A percentile compares a stretch with the other conserved stretches of the same genome.
Conservation (phyloP, 768 basidiomycete species). For the Mycena crocata region DNA sequence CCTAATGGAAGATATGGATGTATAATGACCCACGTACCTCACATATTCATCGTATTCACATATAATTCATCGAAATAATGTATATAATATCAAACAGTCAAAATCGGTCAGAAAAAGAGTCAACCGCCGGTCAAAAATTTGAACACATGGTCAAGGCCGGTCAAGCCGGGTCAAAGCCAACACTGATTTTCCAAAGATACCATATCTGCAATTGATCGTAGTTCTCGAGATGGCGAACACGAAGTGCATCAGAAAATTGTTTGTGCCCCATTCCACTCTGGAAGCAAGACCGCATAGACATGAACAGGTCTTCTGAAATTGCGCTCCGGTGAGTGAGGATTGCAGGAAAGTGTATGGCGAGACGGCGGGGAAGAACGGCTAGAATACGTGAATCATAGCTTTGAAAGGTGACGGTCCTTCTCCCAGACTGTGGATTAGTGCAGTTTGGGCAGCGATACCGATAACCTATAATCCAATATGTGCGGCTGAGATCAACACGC, state of each 20-base stretch:
- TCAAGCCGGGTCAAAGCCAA: conserved; percentile 6
- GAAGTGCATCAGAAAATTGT: not conserved
- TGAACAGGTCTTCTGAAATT: not conserved
- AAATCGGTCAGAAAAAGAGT: not conserved
- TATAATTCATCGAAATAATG: not conserved
- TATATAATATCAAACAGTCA: not conserved
- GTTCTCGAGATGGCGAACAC: not conserved
- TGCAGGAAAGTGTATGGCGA: not conserved
- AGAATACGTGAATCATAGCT: not conserved
- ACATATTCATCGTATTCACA: not conserved
- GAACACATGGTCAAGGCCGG: not conserved
- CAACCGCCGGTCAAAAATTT: conserved; percentile 2
- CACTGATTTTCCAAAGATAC: not conserved
- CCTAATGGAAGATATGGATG: not conserved
- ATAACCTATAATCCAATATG: conserved; percentile 40
- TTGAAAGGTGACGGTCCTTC: conserved; percentile 17
- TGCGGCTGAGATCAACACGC: conserved; percentile 31
- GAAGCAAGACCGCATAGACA: not conserved
- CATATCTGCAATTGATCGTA: not conserved
- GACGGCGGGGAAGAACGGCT: not conserved
- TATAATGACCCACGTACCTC: not conserved
- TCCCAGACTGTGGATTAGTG: conserved; percentile 22
- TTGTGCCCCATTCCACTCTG: not conserved
- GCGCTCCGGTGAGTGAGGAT: not conserved
- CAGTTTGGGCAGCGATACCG: conserved; percentile 39